Evolutionary conservation across 805 yeast genomes (phyloP).

Genomic region (Komagataella mondaviorum): DNA sequence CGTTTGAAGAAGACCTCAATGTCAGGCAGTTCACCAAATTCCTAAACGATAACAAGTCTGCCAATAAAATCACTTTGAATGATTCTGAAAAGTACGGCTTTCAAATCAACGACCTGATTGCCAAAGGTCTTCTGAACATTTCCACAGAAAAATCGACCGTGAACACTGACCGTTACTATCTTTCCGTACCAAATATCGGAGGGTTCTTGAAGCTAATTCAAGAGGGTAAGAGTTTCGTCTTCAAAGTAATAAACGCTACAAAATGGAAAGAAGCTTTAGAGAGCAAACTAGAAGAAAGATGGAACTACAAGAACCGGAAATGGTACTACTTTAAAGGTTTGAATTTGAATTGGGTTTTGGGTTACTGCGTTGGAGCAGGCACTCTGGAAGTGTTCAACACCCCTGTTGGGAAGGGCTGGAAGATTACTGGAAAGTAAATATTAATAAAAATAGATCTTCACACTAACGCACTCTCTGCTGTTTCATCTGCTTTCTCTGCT

Average conservation of each 20-base stretch:
- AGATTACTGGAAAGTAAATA: slow-evolving; percentile 25
- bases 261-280: slow-evolving; percentile 31
- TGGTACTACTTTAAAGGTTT: slow-evolving; percentile 37
- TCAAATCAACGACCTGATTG: slow-evolving; percentile 19
- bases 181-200: slow-evolving; percentile 39
- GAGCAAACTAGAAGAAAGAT: slow-evolving; percentile 24
- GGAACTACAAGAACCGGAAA: slow-evolving; percentile 30
- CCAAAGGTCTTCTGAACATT: neutral
- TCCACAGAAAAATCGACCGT: slow-evolving; percentile 27
- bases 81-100: slow-evolving; percentile 8
- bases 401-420: slow-evolving; percentile 39
- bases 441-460: neutral
- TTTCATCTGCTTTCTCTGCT: slow-evolving; percentile 58
- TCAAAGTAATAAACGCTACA: slow-evolving; percentile 20
- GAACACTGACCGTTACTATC: slow-evolving; percentile 22
- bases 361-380: slow-evolving; percentile 39
- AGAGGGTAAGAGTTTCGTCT: slow-evolving; percentile 29
- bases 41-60: slow-evolving; percentile 9
- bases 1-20: slow-evolving; percentile 13
- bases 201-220: slow-evolving; percentile 29
- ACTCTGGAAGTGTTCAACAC: slow-evolving; percentile 37
- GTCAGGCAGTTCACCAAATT: slow-evolving; percentile 9
- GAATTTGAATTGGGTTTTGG: slow-evolving; percentile 33
- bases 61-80: slow-evolving; percentile 13
- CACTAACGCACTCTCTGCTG: slow-evolving; percentile 35